Percentiles rank a stretch among this genome's conserved stretches.
Conservation (phyloP, 116 monocot genomes). For the Dioscorea cayenensis region DNA sequence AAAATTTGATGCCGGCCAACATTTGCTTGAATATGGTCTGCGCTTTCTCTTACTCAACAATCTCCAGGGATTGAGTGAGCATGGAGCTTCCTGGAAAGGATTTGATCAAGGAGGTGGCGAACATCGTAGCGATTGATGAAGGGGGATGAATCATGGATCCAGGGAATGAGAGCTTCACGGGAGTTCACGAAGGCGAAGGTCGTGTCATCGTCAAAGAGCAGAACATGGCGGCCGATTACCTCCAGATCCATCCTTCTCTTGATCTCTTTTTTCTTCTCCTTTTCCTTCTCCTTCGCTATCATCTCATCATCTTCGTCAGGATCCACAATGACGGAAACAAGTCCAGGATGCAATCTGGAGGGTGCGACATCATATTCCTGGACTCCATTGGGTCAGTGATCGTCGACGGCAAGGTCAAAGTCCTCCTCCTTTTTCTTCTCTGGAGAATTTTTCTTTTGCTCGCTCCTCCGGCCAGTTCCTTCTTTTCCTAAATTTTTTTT, state of each 20-base stretch:
- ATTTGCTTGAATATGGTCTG: constrained; percentile 45
- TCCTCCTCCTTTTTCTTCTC: too few relatives aligned
- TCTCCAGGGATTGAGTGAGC: constrained; percentile 41
- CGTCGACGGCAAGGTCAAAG: too few relatives aligned
- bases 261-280: too few relatives aligned
- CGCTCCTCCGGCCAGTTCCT: too few relatives aligned
- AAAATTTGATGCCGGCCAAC: constrained; percentile 75
- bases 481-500: too few relatives aligned
- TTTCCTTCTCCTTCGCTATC: too few relatives aligned
- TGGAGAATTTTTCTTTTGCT: too few relatives aligned
- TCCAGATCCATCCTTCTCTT: constrained; percentile 36
- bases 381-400: too few relatives aligned
- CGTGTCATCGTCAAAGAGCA: constrained; percentile 88
- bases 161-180: constrained; percentile 61
- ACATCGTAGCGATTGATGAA: constrained; percentile 89
- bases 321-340: too few relatives aligned
- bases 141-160: constrained; percentile 52
- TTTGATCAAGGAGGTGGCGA: constrained; percentile 83
- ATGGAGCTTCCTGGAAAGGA: constrained; percentile 12
- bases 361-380: too few relatives aligned
- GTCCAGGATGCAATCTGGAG: too few relatives aligned
- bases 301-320: too few relatives aligned
- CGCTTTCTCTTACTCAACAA: constrained; percentile 58
- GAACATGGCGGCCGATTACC: constrained; percentile 64
- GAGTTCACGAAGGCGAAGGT: constrained; percentile 68